phyloP scores from a whole-genome alignment of 768 basidiomycete genomes.

The Termitomyces sp. region DNA sequence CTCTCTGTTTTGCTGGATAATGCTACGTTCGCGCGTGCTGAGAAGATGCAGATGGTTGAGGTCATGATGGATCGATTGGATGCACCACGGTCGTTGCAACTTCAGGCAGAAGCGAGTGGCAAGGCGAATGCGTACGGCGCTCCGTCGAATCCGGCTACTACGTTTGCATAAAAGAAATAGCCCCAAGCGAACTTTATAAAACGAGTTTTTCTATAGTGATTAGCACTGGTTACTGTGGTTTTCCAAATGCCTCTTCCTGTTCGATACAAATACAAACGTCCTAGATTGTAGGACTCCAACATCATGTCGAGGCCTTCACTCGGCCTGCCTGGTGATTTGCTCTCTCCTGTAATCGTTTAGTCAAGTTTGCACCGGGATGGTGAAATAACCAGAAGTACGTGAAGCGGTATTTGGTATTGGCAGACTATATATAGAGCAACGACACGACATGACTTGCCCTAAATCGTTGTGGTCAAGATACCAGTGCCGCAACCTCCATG shows the following conservation, averaged over 20 bases:
- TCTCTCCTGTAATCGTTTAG: neutral
- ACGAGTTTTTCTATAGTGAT: neutral
- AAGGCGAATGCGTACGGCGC: neutral
- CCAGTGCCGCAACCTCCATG: neutral
- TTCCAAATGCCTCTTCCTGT: no score
- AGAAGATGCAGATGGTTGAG: neutral
- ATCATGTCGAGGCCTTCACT: neutral
- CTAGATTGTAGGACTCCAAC: neutral
- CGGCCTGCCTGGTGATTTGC: neutral
- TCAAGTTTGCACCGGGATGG: neutral
- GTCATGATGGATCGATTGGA: neutral
- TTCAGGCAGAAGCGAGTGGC: neutral
- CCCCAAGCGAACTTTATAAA: neutral
- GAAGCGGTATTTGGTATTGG: neutral
- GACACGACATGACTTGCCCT: constrained; percentile 1
- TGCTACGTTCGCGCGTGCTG: neutral
- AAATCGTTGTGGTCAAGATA: neutral
- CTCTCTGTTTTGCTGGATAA: neutral
- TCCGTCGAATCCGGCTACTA: neutral
- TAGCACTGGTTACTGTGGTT: neutral
- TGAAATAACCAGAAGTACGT: neutral
- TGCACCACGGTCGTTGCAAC: neutral
- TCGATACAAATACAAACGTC: neutral
- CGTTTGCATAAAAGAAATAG: neutral
- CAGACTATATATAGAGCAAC: neutral